Base-by-base conservation (phyloP, 371 early-diverging fungal species). In the Mucor piriformis region DNA sequence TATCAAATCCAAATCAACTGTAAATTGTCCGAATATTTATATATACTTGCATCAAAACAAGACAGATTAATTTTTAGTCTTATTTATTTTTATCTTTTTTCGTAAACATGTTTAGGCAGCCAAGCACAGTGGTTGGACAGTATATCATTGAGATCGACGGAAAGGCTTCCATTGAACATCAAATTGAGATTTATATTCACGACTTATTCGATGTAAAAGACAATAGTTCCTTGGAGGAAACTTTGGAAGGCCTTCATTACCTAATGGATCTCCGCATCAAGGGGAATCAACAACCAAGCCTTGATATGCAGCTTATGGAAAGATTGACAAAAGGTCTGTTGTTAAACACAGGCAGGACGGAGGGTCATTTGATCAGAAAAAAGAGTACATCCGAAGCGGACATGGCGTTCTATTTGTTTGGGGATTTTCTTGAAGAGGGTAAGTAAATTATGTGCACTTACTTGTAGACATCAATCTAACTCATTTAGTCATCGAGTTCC, bases 381-480 rank as follows among this genome's bases (percentile, higher is more conserved):
- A 29, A 25, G 6, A 43, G 44, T 24, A 43, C 44, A 21, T 15
- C 13, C 6, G 54, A 44, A 18, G 54, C 54, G 12, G 33, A 54
- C 16, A 43, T 54, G 33, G 43, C 54, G 2, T 54, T 54, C 15
- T 54, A 12, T 29, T 54, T 54, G 21, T 18, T 54, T 18, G 29
- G 25, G 13, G 54, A 54, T 33, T 54, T 54, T 33, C 11, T 54
- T 13, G 6, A 43, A 20, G 13, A 54, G 20, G 32, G 54, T 54
- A 53, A 16, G 29, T 29, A 8, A n/a, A n/a, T 29, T 4, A 8
- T 29, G 29, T 29, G 8, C 29, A 29, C 29, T 8, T 29, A n/a
- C n/a, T n/a, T n/a, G n/a, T n/a, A n/a, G n/a, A n/a, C n/a, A n/a
- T n/a, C n/a, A n/a, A n/a, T n/a, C n/a, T n/a, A n/a, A n/a, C n/a